Evolutionary conservation across 805 yeast species (phyloP), one percentile per base, ranked within the genome.

Genomic region (Candida piceae): DNA sequence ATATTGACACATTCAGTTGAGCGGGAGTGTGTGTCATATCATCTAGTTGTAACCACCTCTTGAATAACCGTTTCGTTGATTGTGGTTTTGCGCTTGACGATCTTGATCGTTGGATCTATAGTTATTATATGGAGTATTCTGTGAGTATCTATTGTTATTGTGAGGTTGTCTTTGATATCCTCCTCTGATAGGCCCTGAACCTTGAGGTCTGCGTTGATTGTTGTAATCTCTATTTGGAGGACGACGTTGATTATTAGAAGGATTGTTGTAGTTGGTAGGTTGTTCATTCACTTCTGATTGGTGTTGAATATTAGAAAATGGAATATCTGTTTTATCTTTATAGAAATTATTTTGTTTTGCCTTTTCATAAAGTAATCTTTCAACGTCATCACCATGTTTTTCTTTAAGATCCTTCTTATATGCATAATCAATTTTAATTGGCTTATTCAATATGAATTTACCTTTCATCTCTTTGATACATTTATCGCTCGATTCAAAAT

Each of bases 311-410:
- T n/a, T n/a, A n/a, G n/a, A n/a, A n/a, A n/a, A n/a, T n/a, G n/a
- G n/a, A n/a, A n/a, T n/a, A n/a, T n/a, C n/a, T n/a, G n/a, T n/a
- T n/a, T n/a, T n/a, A n/a, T n/a, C n/a, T 22, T 39, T 32, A 30
- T 36, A 27, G 16, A 45, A 46, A 29, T 54, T 44, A 35, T 53
- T 53, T 24, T 45, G 46, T 19, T 46, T 42, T 8, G 58, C 59
- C 37, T 52, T 51, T 24, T 47, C 48, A 29, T 90, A 89, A 37
- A 88, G 66, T 36, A 72, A 45, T 48, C 96, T 67, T 55, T 89
- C 96, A 0, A 78, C 76, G 26, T 69, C 71, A 48, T 82, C 89
- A n/a, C 96, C 96, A 49, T 85, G 94, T 32, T 72, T 69, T 15
- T 76, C 76, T 40, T 72, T 69, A 15, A 67, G 72, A 35, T 66